Conservation (phyloP, 2,329 filamentous ascomycete species). For the Hypoxylon sp. region DNA sequence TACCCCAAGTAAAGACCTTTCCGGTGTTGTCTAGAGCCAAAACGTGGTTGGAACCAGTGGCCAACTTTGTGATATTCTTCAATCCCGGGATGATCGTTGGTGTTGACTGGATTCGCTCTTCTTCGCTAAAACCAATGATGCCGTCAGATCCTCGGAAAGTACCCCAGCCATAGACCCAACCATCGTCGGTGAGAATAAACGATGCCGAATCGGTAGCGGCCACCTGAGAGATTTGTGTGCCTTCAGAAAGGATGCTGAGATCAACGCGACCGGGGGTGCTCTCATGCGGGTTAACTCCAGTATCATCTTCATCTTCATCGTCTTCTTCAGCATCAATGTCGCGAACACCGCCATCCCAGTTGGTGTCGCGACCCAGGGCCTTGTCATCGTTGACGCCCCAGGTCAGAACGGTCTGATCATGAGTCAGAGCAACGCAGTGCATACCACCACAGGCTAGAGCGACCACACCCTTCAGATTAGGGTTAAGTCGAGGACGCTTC, state of each 20-base stretch:
- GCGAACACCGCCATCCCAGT: slow-evolving; percentile 70
- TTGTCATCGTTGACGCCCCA: slow-evolving; percentile 86
- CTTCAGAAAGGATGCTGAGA: slow-evolving; percentile 65
- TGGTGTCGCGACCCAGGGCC: slow-evolving; percentile 73
- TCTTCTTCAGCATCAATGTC: slow-evolving; percentile 60
- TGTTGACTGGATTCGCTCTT: slow-evolving; percentile 56
- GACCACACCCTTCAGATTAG: slow-evolving; percentile 68
- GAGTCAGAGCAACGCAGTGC: slow-evolving; percentile 73
- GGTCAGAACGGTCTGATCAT: slow-evolving; percentile 76
- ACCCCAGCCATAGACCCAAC: slow-evolving; percentile 73
- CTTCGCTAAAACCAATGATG: slow-evolving; percentile 69
- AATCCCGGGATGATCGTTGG: slow-evolving; percentile 62
- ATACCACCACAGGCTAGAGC: slow-evolving; percentile 73
- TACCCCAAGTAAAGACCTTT: slow-evolving; percentile 77
- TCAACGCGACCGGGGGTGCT: slow-evolving; percentile 71
- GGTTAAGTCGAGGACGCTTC: slow-evolving; percentile 73
- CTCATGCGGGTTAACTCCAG: slow-evolving; percentile 75
- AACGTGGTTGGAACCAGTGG: slow-evolving; percentile 75
- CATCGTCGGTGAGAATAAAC: slow-evolving; percentile 70
- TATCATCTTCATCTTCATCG: slow-evolving; percentile 66
- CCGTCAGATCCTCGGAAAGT: slow-evolving; percentile 68
- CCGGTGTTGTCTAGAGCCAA: slow-evolving; percentile 74
- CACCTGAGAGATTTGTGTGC: slow-evolving; percentile 68
- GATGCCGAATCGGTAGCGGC: slow-evolving; percentile 69
- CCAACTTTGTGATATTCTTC: slow-evolving; percentile 69